A percentile compares a stretch with the other conserved stretches of the same genome.
phyloP scores from a whole-genome alignment of 2,329 filamentous ascomycete species.

The Neophaeococcomyces mojaviensis region DNA sequence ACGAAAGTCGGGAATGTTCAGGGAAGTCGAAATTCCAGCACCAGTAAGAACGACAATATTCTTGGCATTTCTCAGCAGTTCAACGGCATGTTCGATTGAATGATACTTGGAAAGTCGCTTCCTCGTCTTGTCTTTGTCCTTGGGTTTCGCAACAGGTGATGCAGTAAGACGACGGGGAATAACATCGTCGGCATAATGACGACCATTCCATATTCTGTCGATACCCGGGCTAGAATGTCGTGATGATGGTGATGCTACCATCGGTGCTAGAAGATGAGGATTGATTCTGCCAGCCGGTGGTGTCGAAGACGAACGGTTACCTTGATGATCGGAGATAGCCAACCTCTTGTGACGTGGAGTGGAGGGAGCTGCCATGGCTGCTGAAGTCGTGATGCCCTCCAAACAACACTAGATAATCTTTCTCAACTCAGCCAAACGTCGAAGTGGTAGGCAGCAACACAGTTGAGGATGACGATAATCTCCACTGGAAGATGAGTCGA shows the following conservation, averaged over 20 bases:
- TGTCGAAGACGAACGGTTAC: constrained; percentile 2
- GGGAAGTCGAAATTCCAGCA: constrained; percentile 90
- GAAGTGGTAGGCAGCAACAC: too few relatives aligned
- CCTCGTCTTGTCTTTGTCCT: constrained; percentile 7
- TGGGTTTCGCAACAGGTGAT: background rate
- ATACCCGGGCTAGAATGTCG: constrained; percentile 7
- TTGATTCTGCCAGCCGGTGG: background rate
- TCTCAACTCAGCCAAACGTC: too few relatives aligned
- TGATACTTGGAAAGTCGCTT: constrained; percentile 55
- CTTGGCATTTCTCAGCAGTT: constrained; percentile 61
- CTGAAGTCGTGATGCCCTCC: background rate
- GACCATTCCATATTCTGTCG: constrained; percentile 8
- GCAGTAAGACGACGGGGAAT: constrained; percentile 9
- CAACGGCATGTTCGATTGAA: constrained; percentile 77
- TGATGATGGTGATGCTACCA: constrained; percentile 1
- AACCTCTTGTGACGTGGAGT: constrained; percentile 4
- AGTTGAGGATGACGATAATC: too few relatives aligned
- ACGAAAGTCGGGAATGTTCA: constrained; percentile 94
- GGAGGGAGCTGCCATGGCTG: background rate
- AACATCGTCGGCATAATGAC: constrained; percentile 7
- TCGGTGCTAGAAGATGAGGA: constrained; percentile 1
- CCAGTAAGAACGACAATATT: constrained; percentile 94
- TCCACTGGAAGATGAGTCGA: too few relatives aligned
- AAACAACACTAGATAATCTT: too few relatives aligned
- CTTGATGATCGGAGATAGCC: background rate